These are phyloP conservation scores for Blastobotrys serpentis DNA, from an alignment of 1,139 yeast genomes.

Conservation along the genomic window DNA sequence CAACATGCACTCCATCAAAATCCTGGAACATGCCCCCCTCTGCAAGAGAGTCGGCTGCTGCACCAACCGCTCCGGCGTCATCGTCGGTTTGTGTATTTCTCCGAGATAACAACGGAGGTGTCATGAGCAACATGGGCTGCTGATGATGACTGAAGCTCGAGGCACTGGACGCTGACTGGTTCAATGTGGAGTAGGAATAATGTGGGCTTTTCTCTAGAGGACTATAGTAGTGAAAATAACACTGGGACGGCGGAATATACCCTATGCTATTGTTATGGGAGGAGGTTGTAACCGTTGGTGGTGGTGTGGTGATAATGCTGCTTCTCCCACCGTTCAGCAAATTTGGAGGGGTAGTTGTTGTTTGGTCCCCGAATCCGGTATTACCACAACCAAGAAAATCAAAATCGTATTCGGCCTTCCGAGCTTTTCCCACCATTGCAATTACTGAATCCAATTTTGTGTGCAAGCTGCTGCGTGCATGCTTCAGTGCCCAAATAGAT, in stretches of 20 bases:
- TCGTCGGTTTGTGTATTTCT: constrained; percentile 11
- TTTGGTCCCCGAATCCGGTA: not conserved
- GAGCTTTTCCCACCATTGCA: not conserved
- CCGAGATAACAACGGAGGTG: constrained; percentile 24
- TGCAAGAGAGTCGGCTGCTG: too few relatives aligned
- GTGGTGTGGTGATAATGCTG: not conserved
- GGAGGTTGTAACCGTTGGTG: not conserved
- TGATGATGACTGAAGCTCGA: too few relatives aligned
- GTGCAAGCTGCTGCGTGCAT: too few relatives aligned
- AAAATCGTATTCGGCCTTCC: not conserved
- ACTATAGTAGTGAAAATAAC: constrained; percentile 2
- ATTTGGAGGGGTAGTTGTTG: too few relatives aligned
- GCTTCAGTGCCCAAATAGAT: not conserved
- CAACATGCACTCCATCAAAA: constrained; percentile 30
- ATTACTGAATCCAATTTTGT: too few relatives aligned
- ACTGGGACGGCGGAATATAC: too few relatives aligned
- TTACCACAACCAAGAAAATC: not conserved
- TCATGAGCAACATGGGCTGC: constrained; percentile 22
- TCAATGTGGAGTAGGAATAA: not conserved
- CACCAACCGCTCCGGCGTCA: not conserved
- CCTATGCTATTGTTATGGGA: not conserved
- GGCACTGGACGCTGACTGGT: not conserved
- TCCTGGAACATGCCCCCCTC: constrained; percentile 22
- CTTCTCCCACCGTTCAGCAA: too few relatives aligned
- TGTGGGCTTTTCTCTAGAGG: constrained; percentile 2